These are phyloP conservation scores for Saccharomycopsis sp. DNA, from an alignment of 805 yeast genomes.

Conservation along the genomic window DNA sequence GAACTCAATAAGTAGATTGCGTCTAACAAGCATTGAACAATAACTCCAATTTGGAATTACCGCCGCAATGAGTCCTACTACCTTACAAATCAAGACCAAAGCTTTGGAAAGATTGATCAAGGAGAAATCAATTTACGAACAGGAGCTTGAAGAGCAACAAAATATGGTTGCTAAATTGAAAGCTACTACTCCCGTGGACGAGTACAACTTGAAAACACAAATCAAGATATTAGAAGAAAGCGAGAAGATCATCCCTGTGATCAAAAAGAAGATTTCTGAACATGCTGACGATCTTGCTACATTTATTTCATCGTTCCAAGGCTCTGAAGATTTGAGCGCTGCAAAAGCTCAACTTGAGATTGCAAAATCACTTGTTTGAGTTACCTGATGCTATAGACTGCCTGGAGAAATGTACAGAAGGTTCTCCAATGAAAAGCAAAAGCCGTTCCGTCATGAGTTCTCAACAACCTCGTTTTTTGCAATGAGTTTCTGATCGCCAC, in stretches of 20 bases:
- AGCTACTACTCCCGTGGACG: constrained; percentile 40
- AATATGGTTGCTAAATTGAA: constrained; percentile 41
- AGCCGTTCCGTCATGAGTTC: no score
- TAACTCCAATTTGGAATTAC: neutral
- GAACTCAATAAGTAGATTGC: neutral
- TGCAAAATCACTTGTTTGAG: neutral
- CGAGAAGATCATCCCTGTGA: constrained; percentile 42
- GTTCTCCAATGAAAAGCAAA: no score
- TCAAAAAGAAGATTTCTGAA: constrained; percentile 37
- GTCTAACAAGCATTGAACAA: neutral
- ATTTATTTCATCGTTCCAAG: constrained; percentile 25
- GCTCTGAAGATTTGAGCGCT: constrained; percentile 26
- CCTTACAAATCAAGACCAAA: constrained; percentile 57
- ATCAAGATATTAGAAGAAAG: constrained; percentile 50
- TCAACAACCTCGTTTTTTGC: no score
- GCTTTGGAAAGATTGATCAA: constrained; percentile 64
- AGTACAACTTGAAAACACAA: constrained; percentile 41
- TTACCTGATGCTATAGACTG: neutral
- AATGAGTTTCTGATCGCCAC: no score
- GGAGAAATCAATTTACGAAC: constrained; percentile 54
- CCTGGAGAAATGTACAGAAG: no score
- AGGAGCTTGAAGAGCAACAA: constrained; percentile 52
- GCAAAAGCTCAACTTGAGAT: constrained; percentile 3
- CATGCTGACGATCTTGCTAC: constrained; percentile 35
- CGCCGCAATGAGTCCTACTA: constrained; percentile 12